Evolutionary conservation across 2,329 filamentous ascomycete genomes (phyloP).

Genomic region (Talaromyces sp.): DNA sequence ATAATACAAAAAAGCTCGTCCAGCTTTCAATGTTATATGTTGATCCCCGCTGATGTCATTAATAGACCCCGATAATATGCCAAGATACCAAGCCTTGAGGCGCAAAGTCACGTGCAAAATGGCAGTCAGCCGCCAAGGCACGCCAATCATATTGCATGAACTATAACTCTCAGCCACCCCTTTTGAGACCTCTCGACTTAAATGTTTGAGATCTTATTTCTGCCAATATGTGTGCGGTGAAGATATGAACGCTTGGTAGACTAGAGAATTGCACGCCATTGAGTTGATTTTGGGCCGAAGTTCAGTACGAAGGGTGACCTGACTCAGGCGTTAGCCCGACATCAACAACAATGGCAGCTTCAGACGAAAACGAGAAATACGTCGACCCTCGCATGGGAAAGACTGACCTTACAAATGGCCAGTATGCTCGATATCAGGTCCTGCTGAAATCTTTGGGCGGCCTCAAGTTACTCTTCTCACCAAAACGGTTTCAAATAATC

Average conservation of each 20-base stretch:
- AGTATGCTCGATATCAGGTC: constrained; percentile 2
- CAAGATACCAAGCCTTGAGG: background rate
- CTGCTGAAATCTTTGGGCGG: background rate
- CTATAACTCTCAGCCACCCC: background rate
- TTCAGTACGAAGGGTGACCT: no score
- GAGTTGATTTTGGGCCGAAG: no score
- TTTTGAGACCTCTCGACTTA: background rate
- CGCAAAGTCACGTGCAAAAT: background rate
- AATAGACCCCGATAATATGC: background rate
- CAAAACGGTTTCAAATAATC: background rate
- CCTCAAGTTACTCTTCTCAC: background rate
- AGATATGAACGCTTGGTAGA: no score
- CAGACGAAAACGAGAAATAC: constrained; percentile 4
- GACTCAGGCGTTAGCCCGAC: background rate
- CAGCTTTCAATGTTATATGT: background rate
- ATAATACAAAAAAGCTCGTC: background rate
- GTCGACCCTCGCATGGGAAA: background rate
- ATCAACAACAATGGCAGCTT: background rate
- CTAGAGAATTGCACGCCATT: no score
- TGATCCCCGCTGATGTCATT: constrained; percentile 1
- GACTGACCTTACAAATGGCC: background rate
- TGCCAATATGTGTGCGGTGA: background rate
- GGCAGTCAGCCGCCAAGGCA: background rate
- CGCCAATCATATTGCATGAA: background rate
- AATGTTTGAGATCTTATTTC: background rate